Evolutionary conservation across 2,329 filamentous ascomycete genomes (phyloP), one percentile per base, ranked within the genome.

Genomic region (Nectriaceae sp.): DNA sequence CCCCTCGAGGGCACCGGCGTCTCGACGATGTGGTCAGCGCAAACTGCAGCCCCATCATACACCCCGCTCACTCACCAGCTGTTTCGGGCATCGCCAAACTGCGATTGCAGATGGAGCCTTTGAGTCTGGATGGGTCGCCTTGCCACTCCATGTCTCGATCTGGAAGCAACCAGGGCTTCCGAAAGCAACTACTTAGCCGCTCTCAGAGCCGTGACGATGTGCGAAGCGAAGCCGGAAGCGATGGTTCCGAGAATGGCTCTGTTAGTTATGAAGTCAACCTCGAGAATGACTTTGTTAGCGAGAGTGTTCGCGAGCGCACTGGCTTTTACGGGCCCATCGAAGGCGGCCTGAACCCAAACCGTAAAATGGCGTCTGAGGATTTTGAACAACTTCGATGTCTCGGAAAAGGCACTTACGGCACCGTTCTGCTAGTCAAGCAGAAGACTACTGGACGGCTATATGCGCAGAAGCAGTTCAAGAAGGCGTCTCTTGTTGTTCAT

Each of bases 391-490:
- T 99, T 42, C 89, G 90, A 42, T 97, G 93, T 69, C 85, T 99
- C 19, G 95, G 95, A 47, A 97, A 97, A 67, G 94, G 94, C 41
- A 91, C 94, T 13, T 99, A 94, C 66, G 94, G 94, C 29, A 99
- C 93, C 1, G 95, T 99, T 11, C 75, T 96, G 39, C 80, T 99
- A 21, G 95, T 99, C 52, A 94, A 92, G 72, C 93, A 99, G 73
- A 84, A 84, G 42, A 75, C 83, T 22, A 97, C 92, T 2, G 94
- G 94, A 36, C 86, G 89, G 37, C 81, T 99, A 4, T 99, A 92
- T 65, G 95, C 94, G 1, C 95, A 99, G 75, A 99, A 99, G 76
- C 93, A 97, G 71, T 94, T 99, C 73, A 94, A 93, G 69, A 99
- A 99, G 73, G 94, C 95, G 1, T 96, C 91, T 8, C 76, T 99